Evolutionary conservation across 2,329 filamentous ascomycete genomes (phyloP).

Genomic region (Gliomastix tumulicola): DNA sequence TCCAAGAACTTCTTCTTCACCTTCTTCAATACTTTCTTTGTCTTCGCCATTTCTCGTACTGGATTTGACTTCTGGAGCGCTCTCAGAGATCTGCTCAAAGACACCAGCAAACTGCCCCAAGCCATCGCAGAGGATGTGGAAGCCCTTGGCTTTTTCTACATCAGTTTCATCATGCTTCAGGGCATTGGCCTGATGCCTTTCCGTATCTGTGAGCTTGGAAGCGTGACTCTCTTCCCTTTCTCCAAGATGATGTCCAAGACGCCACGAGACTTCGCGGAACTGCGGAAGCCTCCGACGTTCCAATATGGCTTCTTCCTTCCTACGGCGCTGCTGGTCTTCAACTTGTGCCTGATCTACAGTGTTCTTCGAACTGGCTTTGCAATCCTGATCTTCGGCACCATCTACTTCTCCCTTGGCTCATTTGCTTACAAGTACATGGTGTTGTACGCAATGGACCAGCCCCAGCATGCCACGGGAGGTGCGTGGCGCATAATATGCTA

Average conservation of each 20-base stretch:
- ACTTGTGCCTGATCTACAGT: constrained; percentile 93
- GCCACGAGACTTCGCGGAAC: constrained; percentile 79
- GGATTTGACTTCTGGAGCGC: constrained; percentile 68
- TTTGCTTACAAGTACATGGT: constrained; percentile 97
- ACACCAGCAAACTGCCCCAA: constrained; percentile 71
- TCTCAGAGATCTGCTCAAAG: constrained; percentile 67
- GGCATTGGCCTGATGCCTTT: constrained; percentile 91
- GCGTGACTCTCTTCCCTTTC: constrained; percentile 76
- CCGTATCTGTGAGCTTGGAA: constrained; percentile 82
- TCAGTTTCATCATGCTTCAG: constrained; percentile 89
- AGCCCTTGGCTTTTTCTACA: constrained; percentile 74
- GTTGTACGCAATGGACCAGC: constrained; percentile 96
- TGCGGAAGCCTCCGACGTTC: constrained; percentile 78
- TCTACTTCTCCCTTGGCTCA: constrained; percentile 78
- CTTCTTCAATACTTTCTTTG: constrained; percentile 97
- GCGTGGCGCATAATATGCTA: constrained; percentile 98
- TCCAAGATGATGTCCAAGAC: constrained; percentile 73
- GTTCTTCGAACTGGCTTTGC: constrained; percentile 73
- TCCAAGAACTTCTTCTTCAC: constrained; percentile 99
- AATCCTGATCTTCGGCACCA: constrained; percentile 72
- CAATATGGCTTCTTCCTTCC: constrained; percentile 96
- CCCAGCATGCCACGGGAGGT: constrained; percentile 84
- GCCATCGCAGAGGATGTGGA: constrained; percentile 72
- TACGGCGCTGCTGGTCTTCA: constrained; percentile 85
- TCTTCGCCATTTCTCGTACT: constrained; percentile 84